A percentile compares a stretch with the other conserved stretches of the same genome.
phyloP scores from a whole-genome alignment of 2,329 filamentous ascomycete genomes.

The Aspergillus carbonarius region DNA sequence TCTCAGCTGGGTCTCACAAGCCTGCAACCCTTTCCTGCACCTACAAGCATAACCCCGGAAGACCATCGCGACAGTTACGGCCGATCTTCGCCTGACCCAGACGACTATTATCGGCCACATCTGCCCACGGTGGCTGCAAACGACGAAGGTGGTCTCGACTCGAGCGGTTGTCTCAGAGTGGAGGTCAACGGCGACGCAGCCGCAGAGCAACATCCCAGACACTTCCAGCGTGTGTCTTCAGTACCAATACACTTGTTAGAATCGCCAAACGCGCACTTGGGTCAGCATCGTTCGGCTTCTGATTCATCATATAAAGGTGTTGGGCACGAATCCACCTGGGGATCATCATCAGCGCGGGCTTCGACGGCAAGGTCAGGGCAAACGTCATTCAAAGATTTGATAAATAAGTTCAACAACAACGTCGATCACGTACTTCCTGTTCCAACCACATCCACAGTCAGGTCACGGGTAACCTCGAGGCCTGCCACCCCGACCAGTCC shows the following conservation, averaged over 20 bases:
- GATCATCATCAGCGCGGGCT: conserved; percentile 14
- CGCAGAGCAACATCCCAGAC: conserved; percentile 16
- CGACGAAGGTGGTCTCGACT: conserved; percentile 23
- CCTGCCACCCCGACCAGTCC: conserved; percentile 37
- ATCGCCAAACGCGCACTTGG: conserved; percentile 22
- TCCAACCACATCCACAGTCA: conserved; percentile 35
- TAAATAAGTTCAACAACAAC: conserved; percentile 73
- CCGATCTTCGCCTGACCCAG: conserved; percentile 44
- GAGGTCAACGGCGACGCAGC: conserved; percentile 24
- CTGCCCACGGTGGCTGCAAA: conserved; percentile 34
- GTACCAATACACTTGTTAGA: conserved; percentile 28
- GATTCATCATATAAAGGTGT: conserved; percentile 26
- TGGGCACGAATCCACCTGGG: conserved; percentile 19
- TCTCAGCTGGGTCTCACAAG: conserved; percentile 21
- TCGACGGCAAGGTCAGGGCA: conserved; percentile 44
- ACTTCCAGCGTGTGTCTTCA: conserved; percentile 25
- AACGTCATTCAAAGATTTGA: conserved; percentile 76
- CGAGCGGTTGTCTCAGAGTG: conserved; percentile 19
- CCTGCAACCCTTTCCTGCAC: conserved; percentile 20
- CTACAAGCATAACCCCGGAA: conserved; percentile 19
- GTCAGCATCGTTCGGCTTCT: conserved; percentile 34
- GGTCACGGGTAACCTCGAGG: conserved; percentile 36
- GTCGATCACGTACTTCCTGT: conserved; percentile 46
- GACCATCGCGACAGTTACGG: conserved; percentile 24
- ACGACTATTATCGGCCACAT: conserved; percentile 54